phyloP scores from a whole-genome alignment of 352 stramenopile genomes.

The Pythium volutum region DNA sequence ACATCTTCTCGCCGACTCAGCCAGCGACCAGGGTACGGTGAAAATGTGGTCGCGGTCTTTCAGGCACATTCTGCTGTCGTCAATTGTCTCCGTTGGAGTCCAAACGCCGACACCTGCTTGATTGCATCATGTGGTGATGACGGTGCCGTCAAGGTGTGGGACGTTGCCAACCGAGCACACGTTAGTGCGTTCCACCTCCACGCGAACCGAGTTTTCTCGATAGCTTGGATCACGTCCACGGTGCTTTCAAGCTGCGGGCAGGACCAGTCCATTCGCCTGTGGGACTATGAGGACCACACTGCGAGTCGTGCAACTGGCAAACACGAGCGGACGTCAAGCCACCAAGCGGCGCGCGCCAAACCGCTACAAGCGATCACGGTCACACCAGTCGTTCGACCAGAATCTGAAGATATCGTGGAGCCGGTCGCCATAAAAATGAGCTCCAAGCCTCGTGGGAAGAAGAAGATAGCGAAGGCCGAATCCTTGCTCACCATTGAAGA shows the following conservation, averaged over 20 bases:
- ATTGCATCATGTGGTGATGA: constrained; percentile 58
- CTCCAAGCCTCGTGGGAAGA: constrained; percentile 10
- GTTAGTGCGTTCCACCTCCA: constrained; percentile 41
- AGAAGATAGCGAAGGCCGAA: constrained; percentile 5
- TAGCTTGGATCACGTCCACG: constrained; percentile 49
- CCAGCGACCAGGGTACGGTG: constrained; percentile 11
- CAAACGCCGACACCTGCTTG: constrained; percentile 11
- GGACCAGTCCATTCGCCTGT: constrained; percentile 66
- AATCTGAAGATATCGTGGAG: neutral
- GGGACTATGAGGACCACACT: constrained; percentile 25
- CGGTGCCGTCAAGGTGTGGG: constrained; percentile 57
- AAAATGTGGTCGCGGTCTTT: constrained; percentile 27
- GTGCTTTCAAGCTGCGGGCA: constrained; percentile 57
- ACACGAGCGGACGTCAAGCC: neutral
- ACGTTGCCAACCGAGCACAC: constrained; percentile 22
- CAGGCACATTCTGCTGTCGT: constrained; percentile 39
- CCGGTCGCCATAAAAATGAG: neutral
- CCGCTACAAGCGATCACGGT: neutral
- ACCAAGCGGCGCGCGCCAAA: neutral
- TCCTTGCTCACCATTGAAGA: neutral
- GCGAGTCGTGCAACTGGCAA: neutral
- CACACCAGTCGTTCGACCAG: neutral
- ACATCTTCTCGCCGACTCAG: neutral
- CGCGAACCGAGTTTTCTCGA: constrained; percentile 45
- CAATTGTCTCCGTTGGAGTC: constrained; percentile 45